phyloP scores from a whole-genome alignment of 257 asterid genomes.

The Cordia subcordata region DNA sequence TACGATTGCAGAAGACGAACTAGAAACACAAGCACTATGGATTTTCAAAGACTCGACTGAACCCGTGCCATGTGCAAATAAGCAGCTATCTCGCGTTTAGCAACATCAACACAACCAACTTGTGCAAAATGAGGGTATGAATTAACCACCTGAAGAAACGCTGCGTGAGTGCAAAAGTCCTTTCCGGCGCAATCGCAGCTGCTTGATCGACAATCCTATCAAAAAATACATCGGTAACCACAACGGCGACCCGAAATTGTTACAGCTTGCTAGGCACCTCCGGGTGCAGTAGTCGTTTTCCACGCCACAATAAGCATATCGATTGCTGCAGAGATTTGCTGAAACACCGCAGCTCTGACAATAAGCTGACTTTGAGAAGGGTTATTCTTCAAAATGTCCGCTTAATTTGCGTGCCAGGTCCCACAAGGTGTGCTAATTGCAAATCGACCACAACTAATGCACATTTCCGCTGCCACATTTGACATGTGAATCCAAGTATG shows the following conservation, averaged over 20 bases:
- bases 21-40: too few relatives aligned
- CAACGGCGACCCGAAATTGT: slow-evolving; percentile 9
- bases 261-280: slow-evolving; percentile 31
- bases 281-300: slow-evolving; percentile 33
- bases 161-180: slow-evolving; percentile 35
- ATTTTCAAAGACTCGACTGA: too few relatives aligned
- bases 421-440: too few relatives aligned
- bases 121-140: slow-evolving; percentile 36
- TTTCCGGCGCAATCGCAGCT: slow-evolving; percentile 28
- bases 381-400: too few relatives aligned
- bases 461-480: too few relatives aligned
- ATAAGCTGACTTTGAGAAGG: background rate
- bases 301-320: slow-evolving; percentile 36
- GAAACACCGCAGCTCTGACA: slow-evolving; percentile 20
- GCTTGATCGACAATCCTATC: slow-evolving; percentile 33
- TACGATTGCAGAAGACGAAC: too few relatives aligned
- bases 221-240: slow-evolving; percentile 27
- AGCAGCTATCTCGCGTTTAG: slow-evolving; percentile 53
- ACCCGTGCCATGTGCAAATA: slow-evolving; percentile 49
- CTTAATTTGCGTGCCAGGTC: too few relatives aligned
- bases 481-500: too few relatives aligned
- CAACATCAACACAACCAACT: slow-evolving; percentile 28
- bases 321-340: slow-evolving; percentile 31
- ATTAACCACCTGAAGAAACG: slow-evolving; percentile 31
- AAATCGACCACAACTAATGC: too few relatives aligned